Percentiles rank a stretch among this genome's conserved stretches.
phyloP scores from a whole-genome alignment of 257 asterid genomes.

The Misopates orontium region DNA sequence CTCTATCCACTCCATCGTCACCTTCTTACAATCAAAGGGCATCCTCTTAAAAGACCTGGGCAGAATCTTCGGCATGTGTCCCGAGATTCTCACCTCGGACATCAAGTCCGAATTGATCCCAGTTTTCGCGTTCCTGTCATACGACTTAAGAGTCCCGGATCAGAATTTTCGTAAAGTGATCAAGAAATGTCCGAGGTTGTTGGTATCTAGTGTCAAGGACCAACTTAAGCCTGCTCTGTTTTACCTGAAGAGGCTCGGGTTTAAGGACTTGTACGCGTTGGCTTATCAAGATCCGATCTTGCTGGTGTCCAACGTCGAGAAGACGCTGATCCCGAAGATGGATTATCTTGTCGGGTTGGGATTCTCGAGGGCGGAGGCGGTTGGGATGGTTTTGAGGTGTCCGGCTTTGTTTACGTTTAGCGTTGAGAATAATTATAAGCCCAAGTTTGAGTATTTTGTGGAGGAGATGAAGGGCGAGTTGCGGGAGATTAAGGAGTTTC shows the following conservation, averaged over 20 bases:
- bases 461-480: slow-evolving; percentile 58
- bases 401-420: slow-evolving; percentile 82
- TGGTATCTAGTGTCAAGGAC: slow-evolving; percentile 60
- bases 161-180: slow-evolving; percentile 54
- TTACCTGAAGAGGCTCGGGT: slow-evolving; percentile 73
- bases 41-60: slow-evolving; percentile 79
- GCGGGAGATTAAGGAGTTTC: slow-evolving; percentile 69
- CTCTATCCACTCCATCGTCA: slow-evolving; percentile 62
- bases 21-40: slow-evolving; percentile 85
- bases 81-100: slow-evolving; percentile 69
- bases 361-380: slow-evolving; percentile 51
- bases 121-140: slow-evolving; percentile 65
- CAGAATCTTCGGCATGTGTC: slow-evolving; percentile 86
- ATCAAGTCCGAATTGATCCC: slow-evolving; percentile 57
- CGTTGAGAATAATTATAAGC: slow-evolving; percentile 79
- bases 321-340: slow-evolving; percentile 78
- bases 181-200: slow-evolving; percentile 76
- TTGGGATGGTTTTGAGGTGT: slow-evolving; percentile 73
- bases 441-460: slow-evolving; percentile 64
- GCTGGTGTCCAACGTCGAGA: slow-evolving; percentile 79
- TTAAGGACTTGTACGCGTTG: slow-evolving; percentile 48
- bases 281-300: slow-evolving; percentile 74
- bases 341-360: slow-evolving; percentile 57
- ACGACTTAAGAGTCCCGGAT: slow-evolving; percentile 64
- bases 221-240: slow-evolving; percentile 84